Conservation (phyloP, 305 asterid genomes). For the Ajuga reptans region DNA sequence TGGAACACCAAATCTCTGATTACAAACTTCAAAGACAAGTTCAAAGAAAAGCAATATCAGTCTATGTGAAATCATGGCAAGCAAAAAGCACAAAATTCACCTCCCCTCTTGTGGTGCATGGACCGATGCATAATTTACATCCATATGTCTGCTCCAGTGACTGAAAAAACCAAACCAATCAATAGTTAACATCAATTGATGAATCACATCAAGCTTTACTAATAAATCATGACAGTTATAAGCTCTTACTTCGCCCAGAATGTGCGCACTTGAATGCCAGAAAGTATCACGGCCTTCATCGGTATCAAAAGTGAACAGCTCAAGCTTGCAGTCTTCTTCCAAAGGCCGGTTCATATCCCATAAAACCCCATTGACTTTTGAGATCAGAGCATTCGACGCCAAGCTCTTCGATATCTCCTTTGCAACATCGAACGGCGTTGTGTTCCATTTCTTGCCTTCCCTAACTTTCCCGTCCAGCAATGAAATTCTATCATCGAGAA, state of each 20-base stretch:
- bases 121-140: constrained; percentile 83
- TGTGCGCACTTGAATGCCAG: constrained; percentile 99
- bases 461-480: constrained; percentile 68
- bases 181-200: constrained; percentile 6
- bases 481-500: constrained; percentile 37
- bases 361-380: constrained; percentile 64
- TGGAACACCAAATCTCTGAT: neutral
- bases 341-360: constrained; percentile 86
- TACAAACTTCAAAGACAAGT: neutral
- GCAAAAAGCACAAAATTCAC: constrained; percentile 27
- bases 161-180: constrained; percentile 27
- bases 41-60: neutral
- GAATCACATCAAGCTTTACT: neutral
- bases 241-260: constrained; percentile 72
- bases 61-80: constrained; percentile 5
- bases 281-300: constrained; percentile 89
- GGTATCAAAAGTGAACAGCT: constrained; percentile 57
- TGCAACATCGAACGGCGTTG: constrained; percentile 72
- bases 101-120: constrained; percentile 96
- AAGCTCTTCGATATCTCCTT: constrained; percentile 85
- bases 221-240: neutral
- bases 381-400: constrained; percentile 64
- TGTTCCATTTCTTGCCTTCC: constrained; percentile 77
- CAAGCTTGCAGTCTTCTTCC: constrained; percentile 78
- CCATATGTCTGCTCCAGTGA: constrained; percentile 87